Percentiles rank a stretch among this genome's conserved stretches.
These are phyloP conservation scores for Raffaelea albimanens DNA, from an alignment of 2,329 filamentous ascomycete species.

Conservation along the genomic window DNA sequence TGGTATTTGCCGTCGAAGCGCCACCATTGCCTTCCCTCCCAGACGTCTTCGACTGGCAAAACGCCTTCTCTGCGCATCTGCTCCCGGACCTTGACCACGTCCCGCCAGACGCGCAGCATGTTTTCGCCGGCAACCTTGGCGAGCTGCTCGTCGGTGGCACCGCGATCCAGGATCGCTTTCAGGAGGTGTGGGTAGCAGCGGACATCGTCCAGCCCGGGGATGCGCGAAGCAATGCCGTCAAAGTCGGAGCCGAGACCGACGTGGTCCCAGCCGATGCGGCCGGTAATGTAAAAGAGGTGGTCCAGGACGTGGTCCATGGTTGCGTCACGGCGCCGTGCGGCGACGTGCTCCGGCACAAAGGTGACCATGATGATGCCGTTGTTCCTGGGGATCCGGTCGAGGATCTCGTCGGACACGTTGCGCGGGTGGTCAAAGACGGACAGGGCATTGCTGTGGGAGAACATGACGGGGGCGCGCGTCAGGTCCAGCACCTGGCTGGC, in stretches of 20 bases:
- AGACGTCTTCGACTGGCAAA: conserved; percentile 24
- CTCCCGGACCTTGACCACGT: conserved; percentile 17
- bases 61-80: conserved; percentile 17
- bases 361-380: conserved; percentile 85
- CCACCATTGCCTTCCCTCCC: conserved; percentile 24
- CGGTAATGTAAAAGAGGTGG: conserved; percentile 74
- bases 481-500: conserved; percentile 73
- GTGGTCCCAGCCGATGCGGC: conserved; percentile 74
- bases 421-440: conserved; percentile 75
- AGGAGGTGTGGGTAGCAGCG: conserved; percentile 26
- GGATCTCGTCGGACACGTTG: conserved; percentile 77
- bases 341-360: conserved; percentile 70
- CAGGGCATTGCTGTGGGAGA: conserved; percentile 75
- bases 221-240: conserved; percentile 61
- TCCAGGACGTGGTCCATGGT: conserved; percentile 25
- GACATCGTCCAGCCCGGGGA: conserved; percentile 72
- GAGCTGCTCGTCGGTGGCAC: conserved; percentile 64
- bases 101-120: conserved; percentile 67
- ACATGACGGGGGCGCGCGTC: conserved; percentile 73
- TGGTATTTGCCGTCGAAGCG: conserved; percentile 22
- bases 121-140: conserved; percentile 72
- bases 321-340: conserved; percentile 27
- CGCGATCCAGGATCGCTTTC: conserved; percentile 49
- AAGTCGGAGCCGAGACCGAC: conserved; percentile 86
- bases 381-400: conserved; percentile 62